Base-by-base conservation (phyloP, 495 filamentous ascomycete species). In the Penicillium herquei region DNA sequence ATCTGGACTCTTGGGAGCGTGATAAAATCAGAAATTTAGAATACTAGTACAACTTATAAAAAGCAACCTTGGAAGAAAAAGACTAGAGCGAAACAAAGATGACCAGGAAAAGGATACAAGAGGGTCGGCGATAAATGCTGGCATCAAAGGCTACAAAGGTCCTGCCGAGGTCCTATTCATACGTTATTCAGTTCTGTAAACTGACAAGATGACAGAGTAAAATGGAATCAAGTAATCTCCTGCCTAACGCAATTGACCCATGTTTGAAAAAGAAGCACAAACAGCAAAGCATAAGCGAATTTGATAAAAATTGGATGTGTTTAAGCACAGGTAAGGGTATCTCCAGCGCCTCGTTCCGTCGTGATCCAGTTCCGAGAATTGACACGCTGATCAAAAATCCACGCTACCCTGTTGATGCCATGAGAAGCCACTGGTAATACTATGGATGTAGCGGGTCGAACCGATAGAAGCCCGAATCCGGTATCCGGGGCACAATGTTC, bases 311-410 rank as follows among this genome's bases (percentile, higher is more conserved):
- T 26, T 26, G 21, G 21, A 26, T 26, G 21, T 66, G 63, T 61
- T 67, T 70, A 71, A 71, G 69, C 64, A 26, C 21, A 68, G 66
- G 66, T 68, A 70, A 70, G 75, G 75, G 75, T 78, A 78, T 78
- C 74, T 77, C 73, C 71, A 76, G 77, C 73, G 73, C 75, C 73
- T 70, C 73, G 70, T 75, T 73, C 71, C 72, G 57, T 75, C 73
- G 70, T 75, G 63, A 74, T 74, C 68, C 74, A 63, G 63, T 66
- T 65, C 63, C 50, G 37, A 51, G 66, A 58, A 57, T 67, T 64
- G 43, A 70, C 55, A 65, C 59, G 67, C 67, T 66, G 63, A 67
- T 52, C 43, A 55, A 67, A 54, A 46, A 51, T 45, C 55, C 63
- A 56, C 63, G 60, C 62, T 63, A 59, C 55, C 62, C 64, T 53